Base-by-base conservation (phyloP, 2,329 filamentous ascomycete species). In the Aspergillus sp. region DNA sequence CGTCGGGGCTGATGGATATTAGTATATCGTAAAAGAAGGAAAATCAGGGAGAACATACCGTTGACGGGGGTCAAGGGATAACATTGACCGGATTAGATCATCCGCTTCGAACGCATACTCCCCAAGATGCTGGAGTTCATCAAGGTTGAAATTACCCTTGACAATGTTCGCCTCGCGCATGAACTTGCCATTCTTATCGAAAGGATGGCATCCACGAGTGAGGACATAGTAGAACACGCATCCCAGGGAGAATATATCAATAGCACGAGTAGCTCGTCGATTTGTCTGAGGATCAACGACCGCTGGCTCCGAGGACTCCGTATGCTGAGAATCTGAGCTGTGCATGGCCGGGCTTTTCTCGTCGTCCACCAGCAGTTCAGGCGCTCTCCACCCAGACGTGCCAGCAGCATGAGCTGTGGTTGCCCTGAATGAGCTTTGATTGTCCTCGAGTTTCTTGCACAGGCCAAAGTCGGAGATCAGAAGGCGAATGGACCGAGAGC, bases 181-280 rank as follows among this genome's bases (percentile, higher is more conserved):
- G 80, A 95, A 98, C 49, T 91, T 87, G 69, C 95, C 92, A 55
- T 95, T 93, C 61, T 92, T 93, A 71, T 97, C 93, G 68, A 96
- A 99, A 0, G 95, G 95, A 73, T 99, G 95, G 1, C 84, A 85
- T 15, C 95, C 95, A 61, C 92, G 90, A 1, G 93, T 97, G 58
- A 99, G 82, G n/a, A 98, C 93, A 72, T 97, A 99, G 78, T 93
- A 98, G 80, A 97, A 99, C n/a, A 99, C 92, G 53, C 96, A 89
- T 1, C 95, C 95, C 36, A 99, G 83, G 0, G 93, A 96, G 78
- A 99, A 99, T 24, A 99, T 96, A 71, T 99, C 95, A 60, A 98
- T 97, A 8, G 95, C 91, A 45, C 95, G 89, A 45, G 96, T 99
- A 6, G 96, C 93, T 51, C 95, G 89, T 58, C 92, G 88, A 64